These are phyloP conservation scores for Purpureocillium takamizusanense DNA, from an alignment of 2,329 filamentous ascomycete species.

Conservation along the genomic window DNA sequence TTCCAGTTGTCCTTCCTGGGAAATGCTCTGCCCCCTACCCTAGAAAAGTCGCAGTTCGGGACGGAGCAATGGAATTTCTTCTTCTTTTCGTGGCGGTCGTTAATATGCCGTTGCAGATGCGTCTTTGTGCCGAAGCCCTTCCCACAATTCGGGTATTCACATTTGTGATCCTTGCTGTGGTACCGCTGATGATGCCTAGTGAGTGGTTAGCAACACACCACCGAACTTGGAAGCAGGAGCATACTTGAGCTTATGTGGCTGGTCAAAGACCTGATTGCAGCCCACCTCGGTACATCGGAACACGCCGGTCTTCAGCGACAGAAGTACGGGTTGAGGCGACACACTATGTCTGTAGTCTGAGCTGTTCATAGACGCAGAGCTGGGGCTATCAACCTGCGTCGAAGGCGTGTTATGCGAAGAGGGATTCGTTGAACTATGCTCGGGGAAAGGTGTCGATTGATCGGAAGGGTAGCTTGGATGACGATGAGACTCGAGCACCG, in stretches of 20 bases:
- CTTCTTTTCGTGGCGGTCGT: slow-evolving; percentile 51
- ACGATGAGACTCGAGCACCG: slow-evolving; percentile 13
- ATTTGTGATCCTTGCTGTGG: slow-evolving; percentile 51
- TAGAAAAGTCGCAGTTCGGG: slow-evolving; percentile 46
- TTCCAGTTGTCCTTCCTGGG: slow-evolving; percentile 56
- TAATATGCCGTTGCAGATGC: slow-evolving; percentile 52
- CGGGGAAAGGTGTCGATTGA: slow-evolving; percentile 31
- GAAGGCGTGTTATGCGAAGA: slow-evolving; percentile 37
- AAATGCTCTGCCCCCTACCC: slow-evolving; percentile 46
- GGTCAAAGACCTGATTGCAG: slow-evolving; percentile 38
- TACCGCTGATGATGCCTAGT: slow-evolving; percentile 51
- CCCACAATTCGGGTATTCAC: slow-evolving; percentile 40
- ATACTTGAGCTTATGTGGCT: slow-evolving; percentile 52
- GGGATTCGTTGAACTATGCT: slow-evolving; percentile 27
- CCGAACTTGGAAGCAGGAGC: slow-evolving; percentile 9
- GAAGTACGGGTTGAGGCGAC: slow-evolving; percentile 21
- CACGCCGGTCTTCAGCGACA: slow-evolving; percentile 18
- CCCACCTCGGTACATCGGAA: slow-evolving; percentile 27
- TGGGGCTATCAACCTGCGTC: slow-evolving; percentile 33
- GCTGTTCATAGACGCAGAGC: slow-evolving; percentile 27
- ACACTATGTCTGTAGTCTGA: slow-evolving; percentile 27
- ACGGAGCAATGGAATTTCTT: slow-evolving; percentile 51
- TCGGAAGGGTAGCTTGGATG: slow-evolving; percentile 28
- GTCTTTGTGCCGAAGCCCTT: slow-evolving; percentile 54
- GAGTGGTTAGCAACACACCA: slow-evolving; percentile 1